Base-by-base conservation (phyloP, 148 eudicot species). In the Chenopodium berlandieri region DNA sequence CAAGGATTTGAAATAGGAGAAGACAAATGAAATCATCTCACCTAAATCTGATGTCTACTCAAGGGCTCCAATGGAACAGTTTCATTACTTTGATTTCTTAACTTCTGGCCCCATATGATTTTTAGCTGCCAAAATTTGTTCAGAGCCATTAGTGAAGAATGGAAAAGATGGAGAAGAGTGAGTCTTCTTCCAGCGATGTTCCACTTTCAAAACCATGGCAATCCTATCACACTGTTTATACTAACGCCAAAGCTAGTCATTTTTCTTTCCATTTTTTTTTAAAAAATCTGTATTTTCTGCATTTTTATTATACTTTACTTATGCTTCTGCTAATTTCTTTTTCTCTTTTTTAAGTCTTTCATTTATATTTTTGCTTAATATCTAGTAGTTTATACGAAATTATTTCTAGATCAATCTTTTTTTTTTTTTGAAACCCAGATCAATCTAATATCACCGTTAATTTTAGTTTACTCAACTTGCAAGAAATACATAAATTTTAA, bases 181-280 rank as follows among this genome's bases (percentile, higher is more conserved):
- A 88, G 23, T 77, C 80, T 23, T 83, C 79, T 30, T 50, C 91
- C n/a, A 82, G 11, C 71, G 82, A 78, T 17, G 66, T 4, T 84
- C 60, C 60, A 52, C 46, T 86, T 64, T 79, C 87, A 7, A 88
- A 91, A 82, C 99, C 98, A 90, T 97, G 99, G 99, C 90, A 92
- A 48, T 94, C 98, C 20, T 97, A 97, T 77, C 89, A 92, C 79
- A 92, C 98, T 30, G 99, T 83, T 62, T 97, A 81, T 71, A 97
- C 99, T 66, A 92, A 89, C 83, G 98, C 97, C 83, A 97, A 97
- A 92, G 98, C 99, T 83, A 98, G 99, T 97, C 7, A 1, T 71
- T 16, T 63, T 23, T 19, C 58, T 77, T 50, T 31, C 34, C n/a
- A 23, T 74, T 25, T 34, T 71, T 71, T 9, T 71, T 71, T 13